Evolutionary conservation across 371 early-diverging fungal genomes (phyloP).

Genomic region (Batrachochytrium dendrobatidis): DNA sequence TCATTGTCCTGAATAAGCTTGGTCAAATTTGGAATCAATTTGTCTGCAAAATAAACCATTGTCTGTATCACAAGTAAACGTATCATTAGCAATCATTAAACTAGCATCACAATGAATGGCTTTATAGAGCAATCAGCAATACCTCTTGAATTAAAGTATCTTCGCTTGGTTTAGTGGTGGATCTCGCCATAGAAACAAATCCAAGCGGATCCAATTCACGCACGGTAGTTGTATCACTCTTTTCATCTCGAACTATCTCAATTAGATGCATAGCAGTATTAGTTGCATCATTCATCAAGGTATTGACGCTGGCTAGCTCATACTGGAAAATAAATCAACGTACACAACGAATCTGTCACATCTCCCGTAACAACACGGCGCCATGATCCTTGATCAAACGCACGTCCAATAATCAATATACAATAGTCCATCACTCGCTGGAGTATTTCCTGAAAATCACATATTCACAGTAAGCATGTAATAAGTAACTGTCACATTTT

Average conservation of each 20-base stretch:
- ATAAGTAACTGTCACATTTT: background rate
- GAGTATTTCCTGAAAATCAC: constrained; percentile 43
- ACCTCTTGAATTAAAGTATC: constrained; percentile 13
- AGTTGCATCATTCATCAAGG: background rate
- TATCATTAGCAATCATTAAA: background rate
- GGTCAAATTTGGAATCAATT: constrained; percentile 60
- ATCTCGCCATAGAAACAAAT: background rate
- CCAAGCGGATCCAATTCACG: constrained; percentile 4
- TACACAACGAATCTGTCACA: background rate
- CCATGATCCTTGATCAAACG: constrained; percentile 71
- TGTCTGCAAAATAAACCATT: constrained; percentile 8
- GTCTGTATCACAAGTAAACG: background rate
- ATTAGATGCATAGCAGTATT: background rate
- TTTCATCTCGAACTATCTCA: background rate
- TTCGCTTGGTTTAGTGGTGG: constrained; percentile 2
- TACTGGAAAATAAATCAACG: background rate
- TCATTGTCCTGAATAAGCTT: constrained; percentile 66
- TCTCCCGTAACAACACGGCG: constrained; percentile 30
- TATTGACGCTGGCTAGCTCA: background rate
- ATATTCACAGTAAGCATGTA: constrained; percentile 2
- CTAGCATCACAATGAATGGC: background rate
- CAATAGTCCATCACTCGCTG: constrained; percentile 68
- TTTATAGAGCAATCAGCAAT: background rate
- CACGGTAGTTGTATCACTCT: background rate
- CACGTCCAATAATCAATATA: constrained; percentile 65